phyloP scores from a whole-genome alignment of 1,284 basidiomycete species.

The Cryptococcus neoformans region DNA sequence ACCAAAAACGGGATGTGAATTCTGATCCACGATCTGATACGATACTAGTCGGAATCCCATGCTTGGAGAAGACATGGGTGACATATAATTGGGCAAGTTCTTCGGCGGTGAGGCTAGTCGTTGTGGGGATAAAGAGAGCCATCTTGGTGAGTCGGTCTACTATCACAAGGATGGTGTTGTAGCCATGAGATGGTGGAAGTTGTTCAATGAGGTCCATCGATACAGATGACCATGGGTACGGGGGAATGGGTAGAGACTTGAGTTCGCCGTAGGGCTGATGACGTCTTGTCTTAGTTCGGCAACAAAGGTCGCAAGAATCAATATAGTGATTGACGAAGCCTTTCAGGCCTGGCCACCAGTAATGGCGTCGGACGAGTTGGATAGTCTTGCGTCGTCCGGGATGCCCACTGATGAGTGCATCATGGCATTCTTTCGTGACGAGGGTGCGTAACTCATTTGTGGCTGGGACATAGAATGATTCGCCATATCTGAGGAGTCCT shows the following conservation, averaged over 20 bases:
- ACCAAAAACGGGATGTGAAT: slow-evolving; percentile 31
- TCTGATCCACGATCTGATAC: slow-evolving; percentile 37
- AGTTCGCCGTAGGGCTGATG: slow-evolving; percentile 38
- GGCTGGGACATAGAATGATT: too few relatives aligned
- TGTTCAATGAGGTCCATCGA: too few relatives aligned
- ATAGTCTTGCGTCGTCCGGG: too few relatives aligned
- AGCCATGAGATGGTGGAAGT: slow-evolving; percentile 24
- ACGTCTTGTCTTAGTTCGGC: neutral
- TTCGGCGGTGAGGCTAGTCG: slow-evolving; percentile 7
- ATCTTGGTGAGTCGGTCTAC: slow-evolving; percentile 52
- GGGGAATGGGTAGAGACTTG: slow-evolving; percentile 46
- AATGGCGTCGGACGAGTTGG: too few relatives aligned
- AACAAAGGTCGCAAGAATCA: too few relatives aligned
- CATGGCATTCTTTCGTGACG: too few relatives aligned
- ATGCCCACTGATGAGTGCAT: too few relatives aligned
- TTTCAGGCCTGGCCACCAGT: too few relatives aligned
- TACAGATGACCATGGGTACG: slow-evolving; percentile 40
- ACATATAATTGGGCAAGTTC: slow-evolving; percentile 14
- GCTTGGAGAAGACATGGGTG: slow-evolving; percentile 12
- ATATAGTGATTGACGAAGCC: too few relatives aligned
- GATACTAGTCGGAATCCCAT: slow-evolving; percentile 24
- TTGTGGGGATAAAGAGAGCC: slow-evolving; percentile 46
- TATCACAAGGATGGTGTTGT: slow-evolving; percentile 49
- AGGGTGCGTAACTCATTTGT: too few relatives aligned
- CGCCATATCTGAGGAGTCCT: too few relatives aligned